Evolutionary conservation across 176 grass and related monocot species (phyloP).

Genomic region (Cenchrus purpureus): DNA sequence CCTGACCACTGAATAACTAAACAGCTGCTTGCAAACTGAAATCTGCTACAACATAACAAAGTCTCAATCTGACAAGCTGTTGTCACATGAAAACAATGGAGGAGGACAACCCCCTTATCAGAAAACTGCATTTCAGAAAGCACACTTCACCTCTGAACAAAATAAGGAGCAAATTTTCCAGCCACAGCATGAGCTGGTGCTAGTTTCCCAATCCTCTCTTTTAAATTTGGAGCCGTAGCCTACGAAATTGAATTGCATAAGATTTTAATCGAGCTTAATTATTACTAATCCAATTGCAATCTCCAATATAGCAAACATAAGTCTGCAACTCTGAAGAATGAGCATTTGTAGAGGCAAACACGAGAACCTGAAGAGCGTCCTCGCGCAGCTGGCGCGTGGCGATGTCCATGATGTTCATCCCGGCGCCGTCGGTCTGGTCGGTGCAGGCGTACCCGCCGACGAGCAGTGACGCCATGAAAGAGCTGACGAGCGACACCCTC

Average conservation of each 20-base stretch:
- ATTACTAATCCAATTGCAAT: slow-evolving; percentile 3
- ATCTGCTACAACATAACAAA: slow-evolving; percentile 46
- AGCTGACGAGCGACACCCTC: slow-evolving; percentile 87
- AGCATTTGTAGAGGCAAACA: background rate
- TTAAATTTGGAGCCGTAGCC: slow-evolving; percentile 73
- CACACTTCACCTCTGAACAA: slow-evolving; percentile 67
- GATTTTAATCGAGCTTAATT: background rate
- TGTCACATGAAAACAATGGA: background rate
- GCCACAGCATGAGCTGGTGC: slow-evolving; percentile 67
- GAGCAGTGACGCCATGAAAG: slow-evolving; percentile 81
- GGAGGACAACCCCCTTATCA: background rate
- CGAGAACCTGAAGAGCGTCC: slow-evolving; percentile 62
- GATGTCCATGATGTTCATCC: slow-evolving; percentile 97
- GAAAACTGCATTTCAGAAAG: background rate
- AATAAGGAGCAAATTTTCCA: slow-evolving; percentile 70
- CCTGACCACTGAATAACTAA: slow-evolving; percentile 88
- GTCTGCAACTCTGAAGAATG: background rate
- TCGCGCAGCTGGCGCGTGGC: slow-evolving; percentile 51
- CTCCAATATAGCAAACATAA: background rate
- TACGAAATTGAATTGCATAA: slow-evolving; percentile 22
- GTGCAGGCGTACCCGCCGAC: slow-evolving; percentile 76
- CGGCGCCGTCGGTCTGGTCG: slow-evolving; percentile 84
- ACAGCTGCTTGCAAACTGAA: slow-evolving; percentile 69
- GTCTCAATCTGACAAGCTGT: background rate
- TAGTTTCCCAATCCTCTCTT: slow-evolving; percentile 72